phyloP scores from a whole-genome alignment of 1,284 basidiomycete genomes.

The Boletus sp. region DNA sequence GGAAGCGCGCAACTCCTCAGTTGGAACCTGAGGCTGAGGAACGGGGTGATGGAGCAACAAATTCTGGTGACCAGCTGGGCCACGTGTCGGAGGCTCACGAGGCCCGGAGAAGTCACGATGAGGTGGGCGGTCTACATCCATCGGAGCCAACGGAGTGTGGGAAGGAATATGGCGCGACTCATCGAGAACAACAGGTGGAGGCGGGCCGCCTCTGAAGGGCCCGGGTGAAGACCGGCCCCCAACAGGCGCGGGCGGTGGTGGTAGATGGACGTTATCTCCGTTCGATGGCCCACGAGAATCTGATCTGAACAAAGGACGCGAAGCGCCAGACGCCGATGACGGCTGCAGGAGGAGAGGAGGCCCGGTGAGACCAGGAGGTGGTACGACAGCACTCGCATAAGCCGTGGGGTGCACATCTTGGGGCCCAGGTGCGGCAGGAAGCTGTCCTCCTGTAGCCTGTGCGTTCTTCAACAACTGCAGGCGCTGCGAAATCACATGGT shows the following conservation, averaged over 20 bases:
- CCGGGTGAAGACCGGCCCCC: conserved; percentile 52
- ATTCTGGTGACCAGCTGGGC: conserved; percentile 49
- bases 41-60: conserved; percentile 65
- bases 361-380: conserved; percentile 59
- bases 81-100: conserved; percentile 45
- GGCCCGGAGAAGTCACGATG: conserved; percentile 49
- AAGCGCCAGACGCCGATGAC: conserved; percentile 31
- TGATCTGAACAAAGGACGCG: conserved; percentile 56
- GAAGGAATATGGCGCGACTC: conserved; percentile 59
- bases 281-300: conserved; percentile 57
- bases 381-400: conserved; percentile 73
- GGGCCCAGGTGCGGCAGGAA: conserved; percentile 83
- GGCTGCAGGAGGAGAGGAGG: conserved; percentile 60
- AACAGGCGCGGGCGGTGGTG: conserved; percentile 51
- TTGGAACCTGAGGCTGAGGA: conserved; percentile 47
- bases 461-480: conserved; percentile 76
- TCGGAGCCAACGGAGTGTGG: conserved; percentile 74
- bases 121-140: conserved; percentile 75
- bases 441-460: conserved; percentile 72
- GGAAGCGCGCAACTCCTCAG: conserved; percentile 47
- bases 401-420: conserved; percentile 95
- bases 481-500: conserved; percentile 74
- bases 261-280: conserved; percentile 52
- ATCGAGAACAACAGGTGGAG: conserved; percentile 72
- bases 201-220: conserved; percentile 73